Percentiles rank a stretch among this genome's conserved stretches.
Conservation (phyloP, 306 rosid genomes). For the Begonia loranthoides region DNA sequence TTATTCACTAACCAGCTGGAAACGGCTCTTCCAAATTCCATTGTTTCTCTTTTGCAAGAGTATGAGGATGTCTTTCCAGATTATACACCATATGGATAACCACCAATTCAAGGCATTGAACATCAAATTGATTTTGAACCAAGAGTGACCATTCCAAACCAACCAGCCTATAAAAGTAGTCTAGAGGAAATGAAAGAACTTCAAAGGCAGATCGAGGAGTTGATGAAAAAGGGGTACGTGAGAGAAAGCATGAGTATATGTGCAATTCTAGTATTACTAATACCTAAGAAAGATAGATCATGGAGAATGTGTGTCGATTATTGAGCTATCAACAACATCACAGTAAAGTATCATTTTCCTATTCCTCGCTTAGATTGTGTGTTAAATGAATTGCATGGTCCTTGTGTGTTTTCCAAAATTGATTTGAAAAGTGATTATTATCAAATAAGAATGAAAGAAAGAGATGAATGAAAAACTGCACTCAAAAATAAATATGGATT, state of each 20-base stretch:
- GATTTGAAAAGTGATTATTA: no score
- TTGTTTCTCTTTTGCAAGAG: no score
- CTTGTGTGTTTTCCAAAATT: no score
- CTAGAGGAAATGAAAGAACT: no score
- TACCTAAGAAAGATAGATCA: not conserved
- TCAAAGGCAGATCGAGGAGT: no score
- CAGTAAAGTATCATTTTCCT: not conserved
- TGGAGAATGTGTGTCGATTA: not conserved
- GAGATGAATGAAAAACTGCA: no score
- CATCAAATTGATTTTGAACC: slow-evolving; percentile 4
- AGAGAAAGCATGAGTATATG: not conserved
- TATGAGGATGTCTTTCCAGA: not conserved
- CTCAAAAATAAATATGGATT: no score
- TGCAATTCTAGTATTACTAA: not conserved
- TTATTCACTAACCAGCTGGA: no score
- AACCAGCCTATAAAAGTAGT: no score
- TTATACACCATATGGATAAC: not conserved
- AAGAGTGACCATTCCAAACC: not conserved
- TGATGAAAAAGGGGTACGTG: no score
- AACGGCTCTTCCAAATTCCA: no score
- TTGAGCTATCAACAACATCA: not conserved
- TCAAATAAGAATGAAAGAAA: no score
- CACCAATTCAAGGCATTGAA: not conserved
- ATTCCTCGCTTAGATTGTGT: not conserved
- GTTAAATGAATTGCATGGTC: slow-evolving; percentile 1